Conservation (phyloP, 2,329 filamentous ascomycete genomes). For the Rutstroemia sp. region DNA sequence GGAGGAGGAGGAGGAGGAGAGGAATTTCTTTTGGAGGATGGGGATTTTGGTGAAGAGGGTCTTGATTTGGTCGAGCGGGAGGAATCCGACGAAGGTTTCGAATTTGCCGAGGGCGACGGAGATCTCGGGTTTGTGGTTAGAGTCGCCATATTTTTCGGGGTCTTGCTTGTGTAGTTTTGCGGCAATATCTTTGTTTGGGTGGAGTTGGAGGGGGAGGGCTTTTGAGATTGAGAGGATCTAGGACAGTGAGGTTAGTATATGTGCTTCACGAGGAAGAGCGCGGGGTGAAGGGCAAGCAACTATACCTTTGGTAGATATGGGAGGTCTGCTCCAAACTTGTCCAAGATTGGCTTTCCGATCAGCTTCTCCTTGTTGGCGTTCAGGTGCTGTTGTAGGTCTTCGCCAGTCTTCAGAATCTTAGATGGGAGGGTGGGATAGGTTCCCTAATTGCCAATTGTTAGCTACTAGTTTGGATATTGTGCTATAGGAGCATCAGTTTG, state of each 20-base stretch:
- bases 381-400: conserved; percentile 58
- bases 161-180: conserved; percentile 55
- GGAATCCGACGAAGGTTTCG: conserved; percentile 71
- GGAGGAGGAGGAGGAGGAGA: conserved; percentile 22
- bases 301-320: conserved; percentile 64
- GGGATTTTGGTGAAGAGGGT: conserved; percentile 39
- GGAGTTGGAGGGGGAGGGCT: conserved; percentile 67
- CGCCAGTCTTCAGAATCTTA: conserved; percentile 52
- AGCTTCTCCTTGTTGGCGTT: conserved; percentile 53
- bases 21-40: conserved; percentile 6
- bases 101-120: conserved; percentile 64
- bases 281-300: neutral
- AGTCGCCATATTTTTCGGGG: conserved; percentile 59
- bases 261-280: neutral
- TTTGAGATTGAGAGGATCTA: conserved; percentile 67
- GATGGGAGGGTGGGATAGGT: conserved; percentile 67
- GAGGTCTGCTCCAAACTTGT: conserved; percentile 57
- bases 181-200: conserved; percentile 63
- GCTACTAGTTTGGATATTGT: neutral
- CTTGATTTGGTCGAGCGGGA: conserved; percentile 53
- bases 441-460: conserved; percentile 56
- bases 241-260: neutral
- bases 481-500: neutral
- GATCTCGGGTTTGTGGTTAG: conserved; percentile 73
- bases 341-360: conserved; percentile 52